Evolutionary conservation across 2,329 filamentous ascomycete species (phyloP).

Genomic region (Fusarium sp.): DNA sequence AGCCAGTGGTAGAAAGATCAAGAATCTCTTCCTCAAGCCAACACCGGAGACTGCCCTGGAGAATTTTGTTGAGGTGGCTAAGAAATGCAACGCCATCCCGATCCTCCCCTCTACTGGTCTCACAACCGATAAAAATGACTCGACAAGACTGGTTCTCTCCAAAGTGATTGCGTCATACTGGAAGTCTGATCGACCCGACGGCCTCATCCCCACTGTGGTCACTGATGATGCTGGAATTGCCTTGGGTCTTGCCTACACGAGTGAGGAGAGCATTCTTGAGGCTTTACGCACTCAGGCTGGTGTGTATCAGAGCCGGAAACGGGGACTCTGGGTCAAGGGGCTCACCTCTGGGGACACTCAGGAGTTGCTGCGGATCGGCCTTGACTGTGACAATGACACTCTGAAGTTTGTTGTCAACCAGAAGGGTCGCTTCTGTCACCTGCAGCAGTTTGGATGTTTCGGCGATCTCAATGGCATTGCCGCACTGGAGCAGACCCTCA

Average conservation of each 20-base stretch:
- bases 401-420: slow-evolving; percentile 89
- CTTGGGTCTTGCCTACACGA: slow-evolving; percentile 93
- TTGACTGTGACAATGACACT: slow-evolving; percentile 95
- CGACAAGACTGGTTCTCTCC: slow-evolving; percentile 64
- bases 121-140: slow-evolving; percentile 70
- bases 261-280: slow-evolving; percentile 85
- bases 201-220: slow-evolving; percentile 87
- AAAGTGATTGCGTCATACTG: slow-evolving; percentile 77
- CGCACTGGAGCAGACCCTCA: slow-evolving; percentile 84
- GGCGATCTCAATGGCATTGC: slow-evolving; percentile 82
- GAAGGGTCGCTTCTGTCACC: slow-evolving; percentile 91
- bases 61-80: slow-evolving; percentile 57
- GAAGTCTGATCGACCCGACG: slow-evolving; percentile 81
- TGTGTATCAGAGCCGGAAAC: slow-evolving; percentile 95
- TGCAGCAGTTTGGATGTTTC: slow-evolving; percentile 92
- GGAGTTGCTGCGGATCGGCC: slow-evolving; percentile 80
- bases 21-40: slow-evolving; percentile 61
- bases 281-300: slow-evolving; percentile 79
- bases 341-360: slow-evolving; percentile 94
- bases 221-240: slow-evolving; percentile 86
- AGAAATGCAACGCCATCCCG: slow-evolving; percentile 67
- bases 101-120: slow-evolving; percentile 75
- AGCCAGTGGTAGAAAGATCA: slow-evolving; percentile 56
- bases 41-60: slow-evolving; percentile 56
- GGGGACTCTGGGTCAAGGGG: slow-evolving; percentile 96